These are phyloP conservation scores for Lepidium didymum DNA, from an alignment of 345 rosid genomes.

Conservation along the genomic window DNA sequence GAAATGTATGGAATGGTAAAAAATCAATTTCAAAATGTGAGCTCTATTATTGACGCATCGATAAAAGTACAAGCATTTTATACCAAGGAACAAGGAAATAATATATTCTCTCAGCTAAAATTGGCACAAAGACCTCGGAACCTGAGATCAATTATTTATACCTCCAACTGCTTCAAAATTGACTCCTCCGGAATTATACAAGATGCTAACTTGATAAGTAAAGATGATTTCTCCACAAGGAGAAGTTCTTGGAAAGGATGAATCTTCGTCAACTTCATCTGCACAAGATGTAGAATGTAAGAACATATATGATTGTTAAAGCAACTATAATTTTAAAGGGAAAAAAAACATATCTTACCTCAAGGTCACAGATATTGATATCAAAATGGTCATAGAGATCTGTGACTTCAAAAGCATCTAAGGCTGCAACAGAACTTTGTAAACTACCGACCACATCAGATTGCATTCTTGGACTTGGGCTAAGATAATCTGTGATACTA, in stretches of 20 bases:
- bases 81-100: neutral
- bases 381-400: conserved; percentile 55
- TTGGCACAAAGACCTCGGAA: conserved; percentile 1
- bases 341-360: conserved; percentile 36
- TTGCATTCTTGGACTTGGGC: conserved; percentile 30
- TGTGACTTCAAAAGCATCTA: conserved; percentile 34
- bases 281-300: conserved; percentile 28
- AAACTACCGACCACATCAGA: conserved; percentile 28
- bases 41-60: neutral
- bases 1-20: conserved; percentile 26
- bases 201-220: conserved; percentile 37
- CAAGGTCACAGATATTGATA: conserved; percentile 46
- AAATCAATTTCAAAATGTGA: conserved; percentile 1
- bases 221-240: conserved; percentile 54
- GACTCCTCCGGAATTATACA: conserved; percentile 65
- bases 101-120: conserved; percentile 9
- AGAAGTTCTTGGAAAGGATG: conserved; percentile 32
- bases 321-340: neutral
- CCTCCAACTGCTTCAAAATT: conserved; percentile 67
- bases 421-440: conserved; percentile 22
- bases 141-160: conserved; percentile 29
- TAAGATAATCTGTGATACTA: conserved; percentile 29
- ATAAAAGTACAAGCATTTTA: neutral
- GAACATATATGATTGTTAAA: conserved; percentile 8
- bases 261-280: conserved; percentile 46